phyloP scores from a whole-genome alignment of 495 filamentous ascomycete species.

The Cercophora scortea region DNA sequence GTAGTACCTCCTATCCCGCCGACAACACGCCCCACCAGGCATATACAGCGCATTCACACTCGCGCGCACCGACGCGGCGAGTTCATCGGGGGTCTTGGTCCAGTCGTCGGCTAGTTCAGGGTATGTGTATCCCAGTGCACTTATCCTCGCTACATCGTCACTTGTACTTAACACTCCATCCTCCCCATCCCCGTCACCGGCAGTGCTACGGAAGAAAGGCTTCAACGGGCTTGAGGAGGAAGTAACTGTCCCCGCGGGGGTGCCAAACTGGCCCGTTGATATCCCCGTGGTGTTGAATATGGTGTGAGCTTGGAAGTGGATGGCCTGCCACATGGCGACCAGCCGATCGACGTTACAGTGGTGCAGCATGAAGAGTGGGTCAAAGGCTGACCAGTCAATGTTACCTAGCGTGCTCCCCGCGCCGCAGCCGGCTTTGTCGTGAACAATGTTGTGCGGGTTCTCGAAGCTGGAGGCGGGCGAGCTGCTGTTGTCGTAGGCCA shows the following conservation, averaged over 20 bases:
- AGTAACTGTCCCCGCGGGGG: constrained; percentile 16
- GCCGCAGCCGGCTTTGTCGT: constrained; percentile 22
- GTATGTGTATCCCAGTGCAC: constrained; percentile 39
- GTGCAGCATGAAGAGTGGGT: constrained; percentile 34
- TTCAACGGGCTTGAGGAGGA: constrained; percentile 34
- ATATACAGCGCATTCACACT: constrained; percentile 29
- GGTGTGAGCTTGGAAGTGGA: constrained; percentile 22
- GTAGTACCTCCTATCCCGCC: no score
- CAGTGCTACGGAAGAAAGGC: constrained; percentile 32
- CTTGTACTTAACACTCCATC: no score
- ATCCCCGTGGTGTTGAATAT: constrained; percentile 9
- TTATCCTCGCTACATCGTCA: constrained; percentile 19
- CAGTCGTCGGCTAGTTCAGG: constrained; percentile 30
- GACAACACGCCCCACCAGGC: not conserved
- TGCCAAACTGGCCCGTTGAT: constrained; percentile 24
- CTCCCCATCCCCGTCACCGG: no score
- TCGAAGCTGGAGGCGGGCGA: constrained; percentile 26
- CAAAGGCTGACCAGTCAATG: constrained; percentile 26
- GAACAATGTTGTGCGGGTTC: constrained; percentile 25
- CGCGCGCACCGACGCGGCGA: constrained; percentile 15
- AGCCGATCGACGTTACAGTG: constrained; percentile 43
- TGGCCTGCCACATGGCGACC: constrained; percentile 34
- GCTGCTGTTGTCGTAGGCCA: constrained; percentile 14
- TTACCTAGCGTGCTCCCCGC: constrained; percentile 19
- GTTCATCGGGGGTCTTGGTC: constrained; percentile 8